These are phyloP conservation scores for Phlebopus sp. DNA, from an alignment of 1,284 basidiomycete species.

Conservation along the genomic window DNA sequence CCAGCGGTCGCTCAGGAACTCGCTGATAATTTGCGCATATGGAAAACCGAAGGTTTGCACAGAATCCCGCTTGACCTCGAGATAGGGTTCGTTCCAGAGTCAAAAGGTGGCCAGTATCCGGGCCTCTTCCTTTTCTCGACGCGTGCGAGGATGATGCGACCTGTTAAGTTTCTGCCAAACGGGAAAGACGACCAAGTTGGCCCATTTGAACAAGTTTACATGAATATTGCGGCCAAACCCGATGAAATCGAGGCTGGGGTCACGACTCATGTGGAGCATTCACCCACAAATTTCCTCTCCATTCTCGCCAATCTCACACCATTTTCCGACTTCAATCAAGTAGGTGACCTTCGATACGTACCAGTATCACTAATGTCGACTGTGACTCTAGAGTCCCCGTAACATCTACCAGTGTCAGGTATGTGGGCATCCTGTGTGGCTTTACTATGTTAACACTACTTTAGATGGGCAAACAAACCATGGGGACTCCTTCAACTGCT, in stretches of 20 bases:
- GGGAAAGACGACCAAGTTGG: slow-evolving; percentile 89
- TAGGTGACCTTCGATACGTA: slow-evolving; percentile 25
- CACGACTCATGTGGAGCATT: slow-evolving; percentile 90
- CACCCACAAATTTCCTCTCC: slow-evolving; percentile 94
- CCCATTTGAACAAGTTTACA: slow-evolving; percentile 98
- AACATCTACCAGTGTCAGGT: slow-evolving; percentile 90
- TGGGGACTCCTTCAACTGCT: slow-evolving; percentile 97
- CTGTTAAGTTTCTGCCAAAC: slow-evolving; percentile 90
- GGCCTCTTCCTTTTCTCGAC: slow-evolving; percentile 93
- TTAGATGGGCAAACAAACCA: slow-evolving; percentile 99
- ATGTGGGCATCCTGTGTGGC: slow-evolving; percentile 14
- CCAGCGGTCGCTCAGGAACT: slow-evolving; percentile 76
- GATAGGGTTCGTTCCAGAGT: slow-evolving; percentile 89
- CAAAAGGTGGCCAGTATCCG: slow-evolving; percentile 94
- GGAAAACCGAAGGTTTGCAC: slow-evolving; percentile 90
- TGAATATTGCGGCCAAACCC: slow-evolving; percentile 93
- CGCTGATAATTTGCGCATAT: slow-evolving; percentile 82
- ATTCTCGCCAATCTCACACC: slow-evolving; percentile 80
- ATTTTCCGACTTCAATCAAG: slow-evolving; percentile 97
- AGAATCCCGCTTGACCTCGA: slow-evolving; percentile 92
- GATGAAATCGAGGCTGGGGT: slow-evolving; percentile 84
- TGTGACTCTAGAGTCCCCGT: slow-evolving; percentile 62
- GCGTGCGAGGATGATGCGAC: slow-evolving; percentile 94
- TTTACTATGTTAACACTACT: slow-evolving; percentile 4
- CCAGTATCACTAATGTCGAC: slow-evolving; percentile 2